Evolutionary conservation across 495 filamentous ascomycete species (phyloP), one percentile per base, ranked within the genome.

Genomic region (Neurospora sp.): DNA sequence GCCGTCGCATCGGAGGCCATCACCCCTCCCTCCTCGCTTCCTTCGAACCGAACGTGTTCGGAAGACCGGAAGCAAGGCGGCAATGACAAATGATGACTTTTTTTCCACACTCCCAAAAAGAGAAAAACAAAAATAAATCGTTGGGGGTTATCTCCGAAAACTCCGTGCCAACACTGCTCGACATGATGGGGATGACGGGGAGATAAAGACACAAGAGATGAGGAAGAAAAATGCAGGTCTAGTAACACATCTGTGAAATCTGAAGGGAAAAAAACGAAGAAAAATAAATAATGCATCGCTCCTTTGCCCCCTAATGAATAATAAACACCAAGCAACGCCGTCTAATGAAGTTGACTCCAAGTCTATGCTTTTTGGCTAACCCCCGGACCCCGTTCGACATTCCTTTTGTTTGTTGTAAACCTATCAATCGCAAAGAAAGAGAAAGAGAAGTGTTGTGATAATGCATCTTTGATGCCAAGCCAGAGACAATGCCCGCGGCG

Each of bases 331-430:
- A 42, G 4, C 18, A 65, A 65, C 53, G 53, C 53, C 53, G 53
- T 65, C 53, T 65, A 35, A 65, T 65, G 27, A 65, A 65, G 53
- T 65, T 37, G 31, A 65, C 53, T 65, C 53, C 53, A 65, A 65
- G 27, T 65, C 53, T 65, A 65, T 65, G 53, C 53, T 65, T 65
- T 41, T 39, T 22, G 44, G 45, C 48, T 18, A 10, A 45, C 31
- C 70, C 39, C 45, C 59, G 53, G 69, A 69, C 41, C 9, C 53
- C 45, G 20, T 37, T 53, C 69, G 68, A 45, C 73, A 59, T 35
- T 70, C 70, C 70, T 76, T 70, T 70, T 73, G 65, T 70, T 70
- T 9, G 68, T 27, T 20, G 45, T 71, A 71, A 45, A 38, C 41
- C 38, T 9, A 38, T 68, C 42, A 59, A 71, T 48, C 48, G 70